phyloP scores from a whole-genome alignment of 1,139 yeast genomes.

The Blastobotrys proliferans region DNA sequence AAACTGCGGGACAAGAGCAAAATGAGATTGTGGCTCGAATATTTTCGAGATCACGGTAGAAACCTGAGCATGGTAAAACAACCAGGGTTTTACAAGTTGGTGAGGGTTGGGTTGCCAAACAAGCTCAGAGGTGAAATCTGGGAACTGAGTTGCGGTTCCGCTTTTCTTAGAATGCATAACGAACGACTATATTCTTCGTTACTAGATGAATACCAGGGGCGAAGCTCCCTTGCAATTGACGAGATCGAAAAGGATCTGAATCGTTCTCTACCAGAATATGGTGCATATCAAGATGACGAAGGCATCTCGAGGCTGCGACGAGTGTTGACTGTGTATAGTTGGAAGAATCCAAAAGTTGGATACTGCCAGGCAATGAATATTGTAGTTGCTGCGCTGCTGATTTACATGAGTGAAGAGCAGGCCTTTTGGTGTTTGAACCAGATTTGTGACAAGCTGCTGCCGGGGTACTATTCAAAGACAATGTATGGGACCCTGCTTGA shows the following conservation, averaged over 20 bases:
- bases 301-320: constrained; percentile 82
- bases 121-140: constrained; percentile 91
- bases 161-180: constrained; percentile 64
- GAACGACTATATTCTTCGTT: constrained; percentile 56
- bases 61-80: constrained; percentile 72
- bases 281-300: constrained; percentile 82
- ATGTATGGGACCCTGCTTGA: constrained; percentile 97
- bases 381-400: constrained; percentile 87
- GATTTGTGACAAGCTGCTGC: constrained; percentile 81
- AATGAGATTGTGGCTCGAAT: constrained; percentile 90
- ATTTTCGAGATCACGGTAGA: constrained; percentile 77
- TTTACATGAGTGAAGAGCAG: constrained; percentile 95
- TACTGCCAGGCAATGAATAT: constrained; percentile 99
- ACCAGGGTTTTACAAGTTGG: constrained; percentile 72
- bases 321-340: constrained; percentile 88
- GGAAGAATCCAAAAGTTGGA: constrained; percentile 97
- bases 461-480: constrained; percentile 94
- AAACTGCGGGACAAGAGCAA: constrained; percentile 78
- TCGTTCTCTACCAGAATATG: constrained; percentile 91
- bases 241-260: constrained; percentile 96
- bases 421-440: constrained; percentile 89
- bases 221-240: constrained; percentile 78
- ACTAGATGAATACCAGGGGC: constrained; percentile 56
- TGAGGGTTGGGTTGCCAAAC: constrained; percentile 90
- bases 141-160: constrained; percentile 89